These are phyloP conservation scores for Cucurbita maxima DNA, from an alignment of 306 rosid genomes.

Conservation along the genomic window DNA sequence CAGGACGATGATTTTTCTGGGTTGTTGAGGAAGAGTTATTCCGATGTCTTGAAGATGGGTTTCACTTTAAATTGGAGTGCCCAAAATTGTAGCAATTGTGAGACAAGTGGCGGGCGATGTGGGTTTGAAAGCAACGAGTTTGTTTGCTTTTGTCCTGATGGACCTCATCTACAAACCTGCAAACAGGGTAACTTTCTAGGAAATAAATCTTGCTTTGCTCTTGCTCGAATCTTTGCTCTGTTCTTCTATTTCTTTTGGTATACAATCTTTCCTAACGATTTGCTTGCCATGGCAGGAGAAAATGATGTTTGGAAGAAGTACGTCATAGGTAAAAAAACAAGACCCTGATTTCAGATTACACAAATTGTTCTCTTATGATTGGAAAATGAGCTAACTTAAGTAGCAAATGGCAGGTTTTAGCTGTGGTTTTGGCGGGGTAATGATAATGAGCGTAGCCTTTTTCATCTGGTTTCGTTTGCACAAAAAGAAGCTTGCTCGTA, in stretches of 20 bases:
- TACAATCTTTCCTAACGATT: background rate
- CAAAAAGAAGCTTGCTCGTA: conserved; percentile 22
- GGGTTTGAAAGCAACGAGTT: conserved; percentile 26
- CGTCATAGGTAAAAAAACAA: conserved; percentile 34
- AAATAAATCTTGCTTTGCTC: background rate
- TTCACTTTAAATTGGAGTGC: conserved; percentile 44
- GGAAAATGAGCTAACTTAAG: background rate
- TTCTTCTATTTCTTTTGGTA: background rate
- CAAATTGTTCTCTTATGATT: background rate
- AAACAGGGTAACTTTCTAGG: conserved; percentile 24
- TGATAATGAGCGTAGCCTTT: background rate
- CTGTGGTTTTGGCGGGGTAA: background rate
- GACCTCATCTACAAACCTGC: conserved; percentile 29
- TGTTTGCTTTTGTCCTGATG: conserved; percentile 39
- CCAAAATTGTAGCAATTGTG: conserved; percentile 34
- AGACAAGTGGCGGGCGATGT: conserved; percentile 48
- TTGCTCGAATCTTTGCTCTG: background rate
- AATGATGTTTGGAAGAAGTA: background rate
- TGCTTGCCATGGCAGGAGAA: background rate
- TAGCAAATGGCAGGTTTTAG: conserved; percentile 15
- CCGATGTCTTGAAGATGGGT: conserved; percentile 48
- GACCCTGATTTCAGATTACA: background rate
- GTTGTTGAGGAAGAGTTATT: conserved; percentile 26
- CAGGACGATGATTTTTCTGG: conserved; percentile 3
- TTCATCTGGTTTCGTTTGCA: conserved; percentile 9